Conservation (phyloP, 1,284 basidiomycete genomes). For the Tilletia setariae region DNA sequence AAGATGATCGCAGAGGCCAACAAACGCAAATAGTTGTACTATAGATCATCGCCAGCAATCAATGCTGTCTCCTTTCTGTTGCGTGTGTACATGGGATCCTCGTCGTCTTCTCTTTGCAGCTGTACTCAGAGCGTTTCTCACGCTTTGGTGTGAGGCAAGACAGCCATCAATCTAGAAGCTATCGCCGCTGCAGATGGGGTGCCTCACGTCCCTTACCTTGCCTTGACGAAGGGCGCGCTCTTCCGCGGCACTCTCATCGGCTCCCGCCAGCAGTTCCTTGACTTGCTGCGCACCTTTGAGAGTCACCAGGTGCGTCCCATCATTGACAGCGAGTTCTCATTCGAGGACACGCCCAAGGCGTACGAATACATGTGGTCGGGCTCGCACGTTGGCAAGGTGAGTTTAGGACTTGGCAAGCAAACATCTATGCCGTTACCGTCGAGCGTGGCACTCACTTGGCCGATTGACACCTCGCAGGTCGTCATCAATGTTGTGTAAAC, state of each 20-base stretch:
- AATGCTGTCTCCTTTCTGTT: too few relatives aligned
- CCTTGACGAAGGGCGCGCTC: slow-evolving; percentile 27
- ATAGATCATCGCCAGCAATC: too few relatives aligned
- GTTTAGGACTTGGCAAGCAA: not conserved
- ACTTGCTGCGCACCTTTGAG: slow-evolving; percentile 59
- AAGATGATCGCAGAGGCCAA: too few relatives aligned
- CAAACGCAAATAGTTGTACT: too few relatives aligned
- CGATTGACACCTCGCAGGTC: slow-evolving; percentile 17
- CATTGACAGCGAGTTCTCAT: slow-evolving; percentile 61
- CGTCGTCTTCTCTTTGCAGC: too few relatives aligned
- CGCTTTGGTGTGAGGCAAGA: too few relatives aligned
- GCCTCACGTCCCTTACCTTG: slow-evolving; percentile 27
- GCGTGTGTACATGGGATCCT: too few relatives aligned
- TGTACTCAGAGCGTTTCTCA: too few relatives aligned
- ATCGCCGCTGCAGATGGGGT: slow-evolving; percentile 31
- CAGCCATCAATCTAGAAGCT: too few relatives aligned
- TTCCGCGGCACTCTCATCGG: slow-evolving; percentile 56
- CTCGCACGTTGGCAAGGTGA: slow-evolving; percentile 37
- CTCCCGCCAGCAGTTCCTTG: slow-evolving; percentile 57
- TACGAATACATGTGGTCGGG: slow-evolving; percentile 57
- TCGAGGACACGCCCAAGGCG: slow-evolving; percentile 59
- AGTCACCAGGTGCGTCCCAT: slow-evolving; percentile 58
- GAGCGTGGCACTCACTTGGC: not conserved
- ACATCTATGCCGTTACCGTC: not conserved
- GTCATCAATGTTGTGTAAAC: slow-evolving; percentile 31